Evolutionary conservation across 257 asterid species (phyloP).

Genomic region (Euphrasia confusa): DNA sequence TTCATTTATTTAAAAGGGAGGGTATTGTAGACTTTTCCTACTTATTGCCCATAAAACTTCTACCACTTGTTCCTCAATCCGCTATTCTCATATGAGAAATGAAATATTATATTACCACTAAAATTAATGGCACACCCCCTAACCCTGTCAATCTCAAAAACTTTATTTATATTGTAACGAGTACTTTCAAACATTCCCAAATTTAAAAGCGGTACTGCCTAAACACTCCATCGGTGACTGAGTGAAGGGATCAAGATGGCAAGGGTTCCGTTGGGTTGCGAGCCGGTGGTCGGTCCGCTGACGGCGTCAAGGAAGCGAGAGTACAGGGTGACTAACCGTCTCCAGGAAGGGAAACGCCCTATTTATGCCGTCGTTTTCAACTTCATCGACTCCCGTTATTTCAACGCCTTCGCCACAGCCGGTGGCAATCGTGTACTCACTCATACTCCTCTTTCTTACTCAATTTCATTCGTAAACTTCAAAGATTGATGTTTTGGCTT

Average conservation of each 20-base stretch:
- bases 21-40: too few species aligned
- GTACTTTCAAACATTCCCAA: too few species aligned
- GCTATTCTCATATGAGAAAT: too few species aligned
- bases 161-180: too few species aligned
- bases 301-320: conserved; percentile 75
- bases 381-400: conserved; percentile 81
- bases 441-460: conserved; percentile 1
- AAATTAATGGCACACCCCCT: too few species aligned
- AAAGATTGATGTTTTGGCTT: background rate
- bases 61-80: too few species aligned
- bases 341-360: conserved; percentile 96
- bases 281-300: conserved; percentile 74
- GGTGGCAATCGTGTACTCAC: conserved; percentile 78
- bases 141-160: too few species aligned
- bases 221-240: background rate
- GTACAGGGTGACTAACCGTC: conserved; percentile 78
- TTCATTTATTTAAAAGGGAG: too few species aligned
- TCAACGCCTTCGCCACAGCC: conserved; percentile 87
- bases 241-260: conserved; percentile 39
- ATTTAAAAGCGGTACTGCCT: too few species aligned
- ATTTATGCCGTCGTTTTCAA: conserved; percentile 89
- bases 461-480: background rate
- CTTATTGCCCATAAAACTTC: too few species aligned
- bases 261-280: conserved; percentile 64
- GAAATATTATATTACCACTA: too few species aligned